Percentiles rank a stretch among this genome's conserved stretches.
These are phyloP conservation scores for Aspergillus fumigatiaffinis DNA, from an alignment of 2,329 filamentous ascomycete species.

Conservation along the genomic window DNA sequence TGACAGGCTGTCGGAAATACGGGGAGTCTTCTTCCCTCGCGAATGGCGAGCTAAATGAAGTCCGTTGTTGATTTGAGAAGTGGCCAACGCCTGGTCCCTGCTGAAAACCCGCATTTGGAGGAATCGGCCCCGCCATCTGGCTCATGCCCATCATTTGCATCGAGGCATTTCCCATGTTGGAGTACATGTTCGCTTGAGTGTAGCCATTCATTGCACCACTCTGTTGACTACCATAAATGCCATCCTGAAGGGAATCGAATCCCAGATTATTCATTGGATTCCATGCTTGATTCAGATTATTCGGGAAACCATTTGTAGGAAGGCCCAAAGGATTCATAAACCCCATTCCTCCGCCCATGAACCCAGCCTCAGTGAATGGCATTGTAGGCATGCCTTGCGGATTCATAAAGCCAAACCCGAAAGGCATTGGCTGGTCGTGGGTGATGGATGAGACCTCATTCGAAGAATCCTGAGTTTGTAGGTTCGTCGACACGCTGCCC, in stretches of 20 bases:
- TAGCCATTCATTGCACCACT: slow-evolving; percentile 32
- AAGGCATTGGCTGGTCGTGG: slow-evolving; percentile 36
- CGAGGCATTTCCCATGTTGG: slow-evolving; percentile 25
- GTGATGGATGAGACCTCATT: slow-evolving; percentile 17
- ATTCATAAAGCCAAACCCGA: slow-evolving; percentile 30
- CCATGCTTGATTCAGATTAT: slow-evolving; percentile 34
- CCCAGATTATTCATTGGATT: slow-evolving; percentile 45
- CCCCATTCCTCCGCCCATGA: slow-evolving; percentile 27
- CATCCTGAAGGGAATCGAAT: slow-evolving; percentile 32
- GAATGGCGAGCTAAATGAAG: slow-evolving; percentile 49
- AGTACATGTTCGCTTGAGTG: slow-evolving; percentile 32
- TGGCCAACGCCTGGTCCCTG: slow-evolving; percentile 33
- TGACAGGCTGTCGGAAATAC: slow-evolving; percentile 94
- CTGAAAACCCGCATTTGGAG: slow-evolving; percentile 28
- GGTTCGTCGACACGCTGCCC: slow-evolving; percentile 4
- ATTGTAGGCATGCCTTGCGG: slow-evolving; percentile 28
- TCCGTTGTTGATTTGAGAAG: slow-evolving; percentile 58
- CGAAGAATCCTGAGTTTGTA: slow-evolving; percentile 15
- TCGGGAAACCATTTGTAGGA: slow-evolving; percentile 28
- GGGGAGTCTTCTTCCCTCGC: slow-evolving; percentile 75
- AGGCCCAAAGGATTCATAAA: slow-evolving; percentile 42
- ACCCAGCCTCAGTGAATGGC: slow-evolving; percentile 33
- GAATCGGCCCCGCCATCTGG: slow-evolving; percentile 25
- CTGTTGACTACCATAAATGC: slow-evolving; percentile 33
- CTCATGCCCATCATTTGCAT: slow-evolving; percentile 38